Base-by-base conservation (phyloP, 371 early-diverging fungal species). In the Vairimorpha necatrix region DNA sequence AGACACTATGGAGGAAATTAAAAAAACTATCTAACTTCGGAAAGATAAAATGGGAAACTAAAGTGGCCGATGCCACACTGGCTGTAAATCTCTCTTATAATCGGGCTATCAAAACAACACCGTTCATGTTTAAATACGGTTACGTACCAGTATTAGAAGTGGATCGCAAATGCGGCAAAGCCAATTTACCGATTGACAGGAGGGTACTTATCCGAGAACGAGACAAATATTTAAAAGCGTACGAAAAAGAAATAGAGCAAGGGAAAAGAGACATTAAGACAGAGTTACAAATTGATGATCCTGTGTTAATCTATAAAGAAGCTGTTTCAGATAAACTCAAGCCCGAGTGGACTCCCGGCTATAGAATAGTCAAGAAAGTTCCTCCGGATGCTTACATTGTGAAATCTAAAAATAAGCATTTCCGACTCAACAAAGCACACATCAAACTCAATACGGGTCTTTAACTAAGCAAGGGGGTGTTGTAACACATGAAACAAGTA, bases 301-400 rank as follows among this genome's bases (percentile, higher is more conserved):
- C 11, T 11, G 42, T 42, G 42, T 42, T 42, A 16, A 42, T 42
- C 7, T 42, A 11, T 42, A n/a, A n/a, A n/a, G n/a, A 42, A 7
- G 42, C 42, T 42, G 7, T 16, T 16, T 11, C 42, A 42, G 42
- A 42, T 16, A 42, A 42, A 42, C 16, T 42, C 7, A 16, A 42
- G 7, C 11, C 42, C 42, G 16, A 42, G 7, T 42, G 42, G 42
- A 7, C 7, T 42, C 7, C 7, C 7, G 42, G 42, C 16, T 42
- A 42, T 42, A 42, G 11, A 16, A 42, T 42, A 11, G 16, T 7
- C 16, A 42, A 42, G 16, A 42, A 16, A 11, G 22, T 61, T 9
- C 30, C 30, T 3, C 26, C 16, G 6, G 61, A 61, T 61, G 61
- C 61, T 30, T 61, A 61, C 30, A 61, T 61, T 24, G 61, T 30